These are phyloP conservation scores for Croton laevigatus DNA, from an alignment of 441 rosid species.

Conservation along the genomic window DNA sequence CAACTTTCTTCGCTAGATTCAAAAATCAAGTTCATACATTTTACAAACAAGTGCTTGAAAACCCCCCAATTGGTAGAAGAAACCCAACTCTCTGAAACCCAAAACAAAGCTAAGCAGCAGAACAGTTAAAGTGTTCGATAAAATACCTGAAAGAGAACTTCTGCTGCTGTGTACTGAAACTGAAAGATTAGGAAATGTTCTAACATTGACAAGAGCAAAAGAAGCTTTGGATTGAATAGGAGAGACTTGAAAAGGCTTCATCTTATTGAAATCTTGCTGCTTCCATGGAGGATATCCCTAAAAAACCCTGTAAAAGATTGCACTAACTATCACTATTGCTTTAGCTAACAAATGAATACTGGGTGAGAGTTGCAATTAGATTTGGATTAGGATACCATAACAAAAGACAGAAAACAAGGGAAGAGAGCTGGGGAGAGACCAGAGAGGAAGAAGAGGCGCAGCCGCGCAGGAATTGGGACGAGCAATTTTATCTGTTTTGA, in stretches of 20 bases:
- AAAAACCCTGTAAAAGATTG: not conserved
- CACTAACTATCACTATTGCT: not conserved
- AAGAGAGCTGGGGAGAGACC: not conserved
- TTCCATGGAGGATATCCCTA: not conserved
- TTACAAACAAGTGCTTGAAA: not conserved
- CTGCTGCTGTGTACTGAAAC: conserved; percentile 5
- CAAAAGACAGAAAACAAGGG: not conserved
- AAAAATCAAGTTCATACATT: not conserved
- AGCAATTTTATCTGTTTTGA: not conserved
- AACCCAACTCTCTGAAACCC: not conserved
- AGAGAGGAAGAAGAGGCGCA: not conserved
- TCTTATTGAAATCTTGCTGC: not conserved
- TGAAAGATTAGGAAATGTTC: conserved; percentile 4
- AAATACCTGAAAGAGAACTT: conserved; percentile 38
- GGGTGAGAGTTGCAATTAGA: conserved; percentile 5
- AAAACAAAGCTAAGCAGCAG: not conserved
- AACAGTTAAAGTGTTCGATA: conserved; percentile 23
- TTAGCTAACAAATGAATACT: not conserved
- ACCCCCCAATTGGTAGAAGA: not conserved
- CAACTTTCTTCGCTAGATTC: not conserved
- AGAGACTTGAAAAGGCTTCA: conserved; percentile 22
- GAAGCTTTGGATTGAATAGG: conserved; percentile 14
- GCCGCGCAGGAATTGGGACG: not conserved
- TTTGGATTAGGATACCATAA: conserved; percentile 9
- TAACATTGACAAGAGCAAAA: conserved; percentile 3